Percentiles rank a stretch among this genome's conserved stretches.
Evolutionary conservation across 164 flowering plant species (phyloP).

Genomic region (Kalanchoe fedtschenkoi): DNA sequence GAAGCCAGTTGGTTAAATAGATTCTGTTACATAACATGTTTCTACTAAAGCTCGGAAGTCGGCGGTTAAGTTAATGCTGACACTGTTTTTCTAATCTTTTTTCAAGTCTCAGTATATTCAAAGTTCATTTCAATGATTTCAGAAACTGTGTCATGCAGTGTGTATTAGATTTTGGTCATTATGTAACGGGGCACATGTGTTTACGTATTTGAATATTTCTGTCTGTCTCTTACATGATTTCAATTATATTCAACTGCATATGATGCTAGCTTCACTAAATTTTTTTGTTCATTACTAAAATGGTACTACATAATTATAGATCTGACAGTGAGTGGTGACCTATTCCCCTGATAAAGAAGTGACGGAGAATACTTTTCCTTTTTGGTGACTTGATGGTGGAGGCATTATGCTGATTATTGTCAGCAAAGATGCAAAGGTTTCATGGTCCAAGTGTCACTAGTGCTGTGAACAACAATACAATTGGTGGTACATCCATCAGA

Average conservation of each 20-base stretch:
- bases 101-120: too few species aligned
- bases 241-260: background rate
- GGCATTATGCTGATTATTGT: slow-evolving; percentile 87
- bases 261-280: background rate
- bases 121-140: too few species aligned
- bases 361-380: slow-evolving; percentile 5
- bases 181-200: too few species aligned
- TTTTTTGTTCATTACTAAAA: background rate
- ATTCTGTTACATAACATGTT: background rate
- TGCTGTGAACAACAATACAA: slow-evolving; percentile 67
- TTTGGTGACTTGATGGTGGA: slow-evolving; percentile 38
- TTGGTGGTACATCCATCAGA: slow-evolving; percentile 63
- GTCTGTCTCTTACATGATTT: too few species aligned
- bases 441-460: slow-evolving; percentile 72
- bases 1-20: background rate
- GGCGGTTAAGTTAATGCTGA: too few species aligned
- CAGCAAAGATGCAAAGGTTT: slow-evolving; percentile 95
- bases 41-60: background rate
- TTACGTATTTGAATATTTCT: too few species aligned
- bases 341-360: background rate
- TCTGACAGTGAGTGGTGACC: background rate
- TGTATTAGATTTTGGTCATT: too few species aligned
- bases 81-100: too few species aligned
- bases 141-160: too few species aligned
- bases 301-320: background rate